Evolutionary conservation across 495 filamentous ascomycete genomes (phyloP).

Genomic region (Daldinia concentrica): DNA sequence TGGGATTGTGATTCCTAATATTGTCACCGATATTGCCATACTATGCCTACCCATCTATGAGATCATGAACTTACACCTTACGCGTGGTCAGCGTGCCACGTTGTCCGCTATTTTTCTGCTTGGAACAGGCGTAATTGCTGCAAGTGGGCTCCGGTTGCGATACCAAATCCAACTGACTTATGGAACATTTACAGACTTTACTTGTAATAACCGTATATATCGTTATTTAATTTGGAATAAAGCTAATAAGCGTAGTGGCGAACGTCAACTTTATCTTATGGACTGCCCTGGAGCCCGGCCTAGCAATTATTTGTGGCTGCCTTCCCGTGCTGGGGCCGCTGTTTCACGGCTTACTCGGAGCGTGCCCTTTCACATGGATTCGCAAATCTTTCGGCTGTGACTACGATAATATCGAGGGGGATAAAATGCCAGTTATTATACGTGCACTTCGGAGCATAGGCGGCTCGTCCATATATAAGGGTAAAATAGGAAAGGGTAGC

Average conservation of each 20-base stretch:
- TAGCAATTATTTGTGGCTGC: not conserved
- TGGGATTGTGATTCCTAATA: not conserved
- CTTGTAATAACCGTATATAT: not conserved
- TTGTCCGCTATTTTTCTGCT: not conserved
- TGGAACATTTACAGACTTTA: not conserved
- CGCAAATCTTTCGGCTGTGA: not conserved
- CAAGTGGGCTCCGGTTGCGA: not conserved
- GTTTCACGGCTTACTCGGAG: not conserved
- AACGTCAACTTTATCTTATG: not conserved
- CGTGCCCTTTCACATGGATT: not conserved
- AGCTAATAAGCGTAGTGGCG: not conserved
- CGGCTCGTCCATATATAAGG: not conserved
- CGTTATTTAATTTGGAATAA: not conserved
- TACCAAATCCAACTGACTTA: not conserved
- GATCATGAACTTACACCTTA: not conserved
- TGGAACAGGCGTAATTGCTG: not conserved
- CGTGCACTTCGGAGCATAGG: conserved; percentile 1
- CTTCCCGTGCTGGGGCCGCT: not conserved
- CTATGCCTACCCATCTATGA: not conserved
- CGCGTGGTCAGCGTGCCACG: not conserved
- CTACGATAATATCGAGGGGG: not conserved
- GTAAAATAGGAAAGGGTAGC: not conserved
- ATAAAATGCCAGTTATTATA: not conserved
- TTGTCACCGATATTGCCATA: not conserved
- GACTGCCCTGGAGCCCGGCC: not conserved